A percentile compares a stretch with the other conserved stretches of the same genome.
phyloP scores from a whole-genome alignment of 257 asterid genomes.

The Solanum tarijense region DNA sequence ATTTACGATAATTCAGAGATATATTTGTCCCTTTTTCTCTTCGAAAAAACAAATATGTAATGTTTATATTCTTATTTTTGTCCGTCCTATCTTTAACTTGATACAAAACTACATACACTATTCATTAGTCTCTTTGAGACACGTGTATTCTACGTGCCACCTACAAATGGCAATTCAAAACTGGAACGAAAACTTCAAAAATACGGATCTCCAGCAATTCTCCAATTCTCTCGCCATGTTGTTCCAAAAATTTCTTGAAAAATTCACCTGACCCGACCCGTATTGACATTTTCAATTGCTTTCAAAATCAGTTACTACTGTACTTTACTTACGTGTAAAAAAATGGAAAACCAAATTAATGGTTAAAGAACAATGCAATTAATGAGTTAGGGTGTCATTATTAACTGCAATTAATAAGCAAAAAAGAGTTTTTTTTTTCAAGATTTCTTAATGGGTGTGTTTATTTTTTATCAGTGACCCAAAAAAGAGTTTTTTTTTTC shows the following conservation, averaged over 20 bases:
- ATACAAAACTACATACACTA: too few species aligned
- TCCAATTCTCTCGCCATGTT: background rate
- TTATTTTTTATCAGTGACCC: background rate
- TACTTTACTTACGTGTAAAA: background rate
- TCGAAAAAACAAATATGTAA: too few species aligned
- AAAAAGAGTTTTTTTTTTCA: background rate
- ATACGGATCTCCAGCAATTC: background rate
- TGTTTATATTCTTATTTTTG: background rate
- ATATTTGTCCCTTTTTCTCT: too few species aligned
- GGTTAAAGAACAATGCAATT: background rate
- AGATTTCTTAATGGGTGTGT: background rate
- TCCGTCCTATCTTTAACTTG: background rate
- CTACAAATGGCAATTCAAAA: background rate
- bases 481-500: background rate
- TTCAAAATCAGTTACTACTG: background rate
- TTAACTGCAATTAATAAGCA: background rate
- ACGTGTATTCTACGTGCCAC: background rate
- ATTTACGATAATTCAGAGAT: rapidly evolving
- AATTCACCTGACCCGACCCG: background rate
- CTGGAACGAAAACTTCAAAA: background rate
- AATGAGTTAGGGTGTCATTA: background rate
- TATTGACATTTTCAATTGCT: background rate
- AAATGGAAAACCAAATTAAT: background rate
- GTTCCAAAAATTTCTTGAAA: background rate
- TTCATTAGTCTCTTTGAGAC: background rate